These are phyloP conservation scores for Metschnikowia continentalis DNA, from an alignment of 805 yeast genomes.

Conservation along the genomic window DNA sequence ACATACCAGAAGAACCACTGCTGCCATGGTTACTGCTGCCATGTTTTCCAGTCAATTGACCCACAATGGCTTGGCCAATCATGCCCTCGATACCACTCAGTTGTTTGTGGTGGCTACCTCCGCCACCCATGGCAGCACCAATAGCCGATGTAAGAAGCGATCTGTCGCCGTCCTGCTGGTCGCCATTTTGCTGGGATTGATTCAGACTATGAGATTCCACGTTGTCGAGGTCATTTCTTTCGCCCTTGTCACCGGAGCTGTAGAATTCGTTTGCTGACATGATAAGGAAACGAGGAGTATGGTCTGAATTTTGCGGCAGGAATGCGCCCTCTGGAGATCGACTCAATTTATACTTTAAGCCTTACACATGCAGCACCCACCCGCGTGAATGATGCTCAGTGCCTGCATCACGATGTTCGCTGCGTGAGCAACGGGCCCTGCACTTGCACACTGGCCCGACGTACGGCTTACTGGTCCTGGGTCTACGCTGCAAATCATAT, in stretches of 20 bases:
- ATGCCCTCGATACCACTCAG: slow-evolving; percentile 15
- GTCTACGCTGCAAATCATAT: not conserved
- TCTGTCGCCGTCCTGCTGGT: slow-evolving; percentile 20
- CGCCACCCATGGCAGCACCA: slow-evolving; percentile 25
- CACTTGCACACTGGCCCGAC: not conserved
- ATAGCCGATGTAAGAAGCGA: slow-evolving; percentile 24
- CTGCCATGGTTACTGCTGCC: slow-evolving; percentile 6
- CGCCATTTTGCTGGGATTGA: slow-evolving; percentile 12
- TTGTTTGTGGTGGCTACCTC: slow-evolving; percentile 18
- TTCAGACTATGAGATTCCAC: slow-evolving; percentile 2
- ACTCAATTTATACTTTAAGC: not conserved
- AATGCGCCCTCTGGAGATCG: not conserved
- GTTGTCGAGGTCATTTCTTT: slow-evolving; percentile 6
- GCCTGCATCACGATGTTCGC: not conserved
- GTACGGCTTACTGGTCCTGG: not conserved
- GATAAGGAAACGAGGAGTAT: not conserved
- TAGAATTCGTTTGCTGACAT: slow-evolving; percentile 61
- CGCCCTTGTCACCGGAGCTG: slow-evolving; percentile 34
- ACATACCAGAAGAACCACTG: slow-evolving; percentile 10
- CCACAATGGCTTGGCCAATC: slow-evolving; percentile 15
- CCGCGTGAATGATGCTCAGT: not conserved
- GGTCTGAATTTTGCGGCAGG: not conserved
- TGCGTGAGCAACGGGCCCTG: slow-evolving; percentile 1
- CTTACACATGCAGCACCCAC: not conserved
- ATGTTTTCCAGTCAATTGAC: slow-evolving; percentile 22